phyloP scores from a whole-genome alignment of 2,329 filamentous ascomycete genomes.

The Fusarium haematococcum region DNA sequence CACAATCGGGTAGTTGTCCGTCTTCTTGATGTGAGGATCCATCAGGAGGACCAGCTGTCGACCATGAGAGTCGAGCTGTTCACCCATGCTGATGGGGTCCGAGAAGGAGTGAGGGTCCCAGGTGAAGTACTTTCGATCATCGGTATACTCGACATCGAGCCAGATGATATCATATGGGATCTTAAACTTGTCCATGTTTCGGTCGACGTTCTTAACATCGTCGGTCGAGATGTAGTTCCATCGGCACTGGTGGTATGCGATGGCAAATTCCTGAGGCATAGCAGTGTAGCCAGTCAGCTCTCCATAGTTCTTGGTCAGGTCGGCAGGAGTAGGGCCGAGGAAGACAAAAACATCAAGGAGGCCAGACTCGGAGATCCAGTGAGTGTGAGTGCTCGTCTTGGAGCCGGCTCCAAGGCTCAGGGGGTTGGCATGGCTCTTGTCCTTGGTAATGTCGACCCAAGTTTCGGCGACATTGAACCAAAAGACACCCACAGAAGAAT shows the following conservation, averaged over 20 bases:
- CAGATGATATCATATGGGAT: slow-evolving; percentile 99
- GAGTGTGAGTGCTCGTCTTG: slow-evolving; percentile 84
- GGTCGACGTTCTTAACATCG: slow-evolving; percentile 95
- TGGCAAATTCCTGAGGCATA: slow-evolving; percentile 90
- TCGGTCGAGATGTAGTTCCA: slow-evolving; percentile 99
- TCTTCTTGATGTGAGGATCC: slow-evolving; percentile 97
- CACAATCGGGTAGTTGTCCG: slow-evolving; percentile 79
- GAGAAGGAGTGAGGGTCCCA: slow-evolving; percentile 93
- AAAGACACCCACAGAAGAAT: slow-evolving; percentile 94
- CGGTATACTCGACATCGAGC: slow-evolving; percentile 98
- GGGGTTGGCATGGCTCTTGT: slow-evolving; percentile 78
- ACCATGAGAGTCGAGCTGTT: slow-evolving; percentile 86
- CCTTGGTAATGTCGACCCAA: slow-evolving; percentile 94
- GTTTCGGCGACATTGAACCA: slow-evolving; percentile 98
- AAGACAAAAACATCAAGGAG: slow-evolving; percentile 94
- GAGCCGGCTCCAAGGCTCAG: slow-evolving; percentile 77
- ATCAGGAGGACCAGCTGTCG: slow-evolving; percentile 95
- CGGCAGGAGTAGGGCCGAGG: slow-evolving; percentile 86
- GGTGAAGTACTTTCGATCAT: slow-evolving; percentile 98
- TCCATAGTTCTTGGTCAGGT: slow-evolving; percentile 84
- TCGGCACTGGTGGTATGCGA: slow-evolving; percentile 96
- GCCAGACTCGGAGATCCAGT: slow-evolving; percentile 96
- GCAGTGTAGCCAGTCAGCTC: slow-evolving; percentile 93
- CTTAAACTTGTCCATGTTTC: slow-evolving; percentile 93
- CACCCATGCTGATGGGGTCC: slow-evolving; percentile 86